Conservation (phyloP, 2,329 filamentous ascomycete genomes). For the Penicillium rolfsii region DNA sequence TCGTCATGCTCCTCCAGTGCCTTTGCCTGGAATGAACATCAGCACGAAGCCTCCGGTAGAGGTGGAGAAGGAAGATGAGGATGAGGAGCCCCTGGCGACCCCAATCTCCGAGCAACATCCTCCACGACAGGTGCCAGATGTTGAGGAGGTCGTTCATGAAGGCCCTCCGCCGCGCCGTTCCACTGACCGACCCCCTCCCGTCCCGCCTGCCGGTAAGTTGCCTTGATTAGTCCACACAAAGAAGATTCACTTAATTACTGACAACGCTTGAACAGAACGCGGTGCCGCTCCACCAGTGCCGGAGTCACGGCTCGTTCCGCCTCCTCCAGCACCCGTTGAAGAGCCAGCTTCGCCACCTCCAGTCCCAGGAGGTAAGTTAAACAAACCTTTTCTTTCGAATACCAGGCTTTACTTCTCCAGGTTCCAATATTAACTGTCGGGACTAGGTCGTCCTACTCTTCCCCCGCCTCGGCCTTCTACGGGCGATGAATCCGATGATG, state of each 20-base stretch:
- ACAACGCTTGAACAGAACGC: conserved; percentile 42
- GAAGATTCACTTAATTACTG: neutral
- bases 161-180: conserved; percentile 39
- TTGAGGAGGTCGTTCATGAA: conserved; percentile 54
- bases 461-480: conserved; percentile 60
- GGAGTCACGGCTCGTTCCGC: conserved; percentile 45
- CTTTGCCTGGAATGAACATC: conserved; percentile 70
- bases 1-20: conserved; percentile 49
- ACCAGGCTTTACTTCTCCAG: neutral
- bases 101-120: conserved; percentile 48
- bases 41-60: conserved; percentile 52
- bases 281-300: conserved; percentile 49
- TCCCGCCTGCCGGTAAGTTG: conserved; percentile 55
- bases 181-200: conserved; percentile 49
- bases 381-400: conserved; percentile 22
- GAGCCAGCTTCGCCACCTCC: conserved; percentile 42
- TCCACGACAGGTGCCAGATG: conserved; percentile 56
- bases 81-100: conserved; percentile 48
- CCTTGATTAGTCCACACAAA: neutral
- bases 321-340: conserved; percentile 37
- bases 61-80: conserved; percentile 57
- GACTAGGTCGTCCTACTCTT: conserved; percentile 65
- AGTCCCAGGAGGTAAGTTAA: conserved; percentile 60
- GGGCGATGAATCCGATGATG: conserved; percentile 87
- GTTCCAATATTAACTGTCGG: conserved; percentile 30